These are phyloP conservation scores for Citropsis articulata DNA, from an alignment of 345 rosid species.

Conservation along the genomic window DNA sequence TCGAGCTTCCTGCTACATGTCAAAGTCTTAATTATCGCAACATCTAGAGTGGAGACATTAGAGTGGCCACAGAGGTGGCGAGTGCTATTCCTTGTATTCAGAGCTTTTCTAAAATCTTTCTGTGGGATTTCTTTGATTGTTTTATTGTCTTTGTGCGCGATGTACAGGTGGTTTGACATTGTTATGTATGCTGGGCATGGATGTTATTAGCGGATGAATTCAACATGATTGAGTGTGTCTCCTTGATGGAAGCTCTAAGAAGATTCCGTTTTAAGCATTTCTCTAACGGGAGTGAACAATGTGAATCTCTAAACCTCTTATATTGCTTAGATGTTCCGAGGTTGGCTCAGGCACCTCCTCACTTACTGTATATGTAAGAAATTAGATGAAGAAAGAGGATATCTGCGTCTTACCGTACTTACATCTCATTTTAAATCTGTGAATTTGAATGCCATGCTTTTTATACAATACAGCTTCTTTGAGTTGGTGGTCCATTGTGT, in stretches of 20 bases:
- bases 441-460: too few relatives aligned
- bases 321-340: neutral
- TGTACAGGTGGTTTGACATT: neutral
- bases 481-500: neutral
- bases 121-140: neutral
- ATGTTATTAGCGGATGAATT: neutral
- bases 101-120: neutral
- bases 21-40: conserved; percentile 91
- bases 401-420: neutral
- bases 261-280: neutral
- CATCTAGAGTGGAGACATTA: conserved; percentile 75
- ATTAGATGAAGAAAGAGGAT: neutral
- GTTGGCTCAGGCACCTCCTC: neutral
- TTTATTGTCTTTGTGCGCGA: neutral
- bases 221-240: neutral
- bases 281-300: neutral
- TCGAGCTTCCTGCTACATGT: conserved; percentile 88
- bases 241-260: neutral
- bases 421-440: too few relatives aligned
- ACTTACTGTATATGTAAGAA: neutral
- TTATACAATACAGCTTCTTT: too few relatives aligned
- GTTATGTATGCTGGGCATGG: neutral
- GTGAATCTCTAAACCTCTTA: neutral
- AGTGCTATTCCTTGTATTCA: conserved; percentile 11
- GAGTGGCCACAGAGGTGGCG: conserved; percentile 92